These are phyloP conservation scores for Saururus chinensis DNA, from an alignment of 164 flowering plant species.

Conservation along the genomic window DNA sequence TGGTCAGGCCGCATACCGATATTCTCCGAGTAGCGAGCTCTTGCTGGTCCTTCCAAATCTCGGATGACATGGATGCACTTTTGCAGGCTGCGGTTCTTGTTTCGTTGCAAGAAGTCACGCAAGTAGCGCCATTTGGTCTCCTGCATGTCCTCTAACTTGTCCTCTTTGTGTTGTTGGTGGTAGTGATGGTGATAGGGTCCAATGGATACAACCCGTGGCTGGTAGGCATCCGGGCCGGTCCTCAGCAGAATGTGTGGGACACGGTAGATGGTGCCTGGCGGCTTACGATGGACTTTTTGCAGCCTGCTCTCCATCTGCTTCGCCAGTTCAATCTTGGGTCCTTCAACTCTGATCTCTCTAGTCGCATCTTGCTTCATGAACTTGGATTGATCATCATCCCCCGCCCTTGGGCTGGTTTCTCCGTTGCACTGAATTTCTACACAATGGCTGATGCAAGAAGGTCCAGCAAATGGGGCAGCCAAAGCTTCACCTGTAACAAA, in stretches of 20 bases:
- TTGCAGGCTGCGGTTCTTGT: not conserved
- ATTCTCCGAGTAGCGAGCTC: constrained; percentile 37
- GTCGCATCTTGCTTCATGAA: too few species aligned
- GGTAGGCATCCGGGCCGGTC: not conserved
- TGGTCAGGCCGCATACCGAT: constrained; percentile 23
- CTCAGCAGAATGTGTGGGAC: not conserved
- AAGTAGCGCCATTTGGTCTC: constrained; percentile 5
- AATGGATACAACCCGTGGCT: constrained; percentile 1
- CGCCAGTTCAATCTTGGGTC: not conserved
- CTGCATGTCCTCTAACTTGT: not conserved
- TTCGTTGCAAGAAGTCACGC: not conserved
- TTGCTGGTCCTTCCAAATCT: constrained; percentile 8
- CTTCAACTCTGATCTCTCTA: not conserved
- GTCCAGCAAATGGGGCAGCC: too few species aligned
- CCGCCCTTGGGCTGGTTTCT: too few species aligned
- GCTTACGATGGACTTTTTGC: not conserved
- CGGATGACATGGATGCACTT: not conserved
- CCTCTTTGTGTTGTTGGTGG: not conserved
- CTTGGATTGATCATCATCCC: too few species aligned
- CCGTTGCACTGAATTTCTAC: too few species aligned
- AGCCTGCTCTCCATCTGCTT: not conserved
- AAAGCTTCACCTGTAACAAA: too few species aligned
- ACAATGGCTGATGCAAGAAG: too few species aligned
- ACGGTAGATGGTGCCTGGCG: constrained; percentile 2
- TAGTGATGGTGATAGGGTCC: constrained; percentile 1